These are phyloP conservation scores for Parastagonospora avenae DNA, from an alignment of 2,329 filamentous ascomycete species.

Conservation along the genomic window DNA sequence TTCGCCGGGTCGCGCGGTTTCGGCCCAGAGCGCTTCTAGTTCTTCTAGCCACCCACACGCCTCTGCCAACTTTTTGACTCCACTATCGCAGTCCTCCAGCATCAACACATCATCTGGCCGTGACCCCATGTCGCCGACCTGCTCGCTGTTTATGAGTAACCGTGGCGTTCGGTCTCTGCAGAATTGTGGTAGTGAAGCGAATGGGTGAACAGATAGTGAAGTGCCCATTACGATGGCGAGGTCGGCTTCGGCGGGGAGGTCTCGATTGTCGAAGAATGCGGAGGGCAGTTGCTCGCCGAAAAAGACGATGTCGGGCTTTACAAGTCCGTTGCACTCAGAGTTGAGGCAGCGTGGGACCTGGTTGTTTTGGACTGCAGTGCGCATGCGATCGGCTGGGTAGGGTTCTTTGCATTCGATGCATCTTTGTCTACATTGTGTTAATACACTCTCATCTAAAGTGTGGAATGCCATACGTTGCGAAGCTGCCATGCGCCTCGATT, in stretches of 20 bases:
- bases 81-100: slow-evolving; percentile 81
- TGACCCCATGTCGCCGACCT: slow-evolving; percentile 77
- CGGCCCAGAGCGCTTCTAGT: slow-evolving; percentile 75
- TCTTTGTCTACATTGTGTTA: slow-evolving; percentile 62
- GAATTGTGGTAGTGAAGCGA: slow-evolving; percentile 76
- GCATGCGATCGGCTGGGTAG: slow-evolving; percentile 78
- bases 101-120: slow-evolving; percentile 83
- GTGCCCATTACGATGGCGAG: slow-evolving; percentile 87
- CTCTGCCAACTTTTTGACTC: slow-evolving; percentile 77
- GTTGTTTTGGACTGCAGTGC: slow-evolving; percentile 66
- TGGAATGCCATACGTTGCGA: slow-evolving; percentile 59
- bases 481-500: slow-evolving; percentile 93
- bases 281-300: slow-evolving; percentile 78
- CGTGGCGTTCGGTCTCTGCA: slow-evolving; percentile 69
- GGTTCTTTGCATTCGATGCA: slow-evolving; percentile 84
- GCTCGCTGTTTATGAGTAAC: slow-evolving; percentile 85
- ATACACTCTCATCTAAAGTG: neutral
- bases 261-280: slow-evolving; percentile 65
- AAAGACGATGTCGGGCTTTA: slow-evolving; percentile 95
- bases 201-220: slow-evolving; percentile 85
- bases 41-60: slow-evolving; percentile 86
- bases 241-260: slow-evolving; percentile 68
- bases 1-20: slow-evolving; percentile 54
- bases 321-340: slow-evolving; percentile 71
- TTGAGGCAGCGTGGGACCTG: slow-evolving; percentile 72